Evolutionary conservation across 2,329 filamentous ascomycete genomes (phyloP), one percentile per base, ranked within the genome.

Genomic region (Colletotrichum destructivum): DNA sequence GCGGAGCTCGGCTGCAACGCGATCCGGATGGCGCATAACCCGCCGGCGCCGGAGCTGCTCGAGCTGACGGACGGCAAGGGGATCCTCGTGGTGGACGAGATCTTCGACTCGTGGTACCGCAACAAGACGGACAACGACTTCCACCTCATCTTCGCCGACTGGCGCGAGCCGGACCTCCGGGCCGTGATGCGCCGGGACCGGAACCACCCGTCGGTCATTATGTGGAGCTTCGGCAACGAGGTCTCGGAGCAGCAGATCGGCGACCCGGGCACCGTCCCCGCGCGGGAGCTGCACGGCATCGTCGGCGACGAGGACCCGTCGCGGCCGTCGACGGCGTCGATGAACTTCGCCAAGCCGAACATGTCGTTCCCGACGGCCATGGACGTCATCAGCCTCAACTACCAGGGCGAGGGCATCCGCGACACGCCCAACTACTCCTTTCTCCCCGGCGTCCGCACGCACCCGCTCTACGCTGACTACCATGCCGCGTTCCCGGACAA

Each of bases 221-320:
- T 81, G 1, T 89, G 87, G 88, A 87, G 85, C 71, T 82, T 86
- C 61, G 87, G 88, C 3, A 90, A 90, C 75, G 88, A 89, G 76
- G 81, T 89, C 2, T 75, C 79, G 1, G 87, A 89, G 75, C 87
- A 89, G 77, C 73, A 75, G 18, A 78, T 76, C 6, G 77, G 79
- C 47, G 71, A 78, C 55, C 72, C 78, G 2, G 81, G 81, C 9
- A 79, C 78, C 4, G 74, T 75, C 0, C 75, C 81, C 0, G 82
- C 80, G 15, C 75, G 77, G 31, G 61, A 64, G 11, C 81, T 89
- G 4, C 80, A 80, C 15, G 79, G 81, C 31, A 86, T 88, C 26
- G 26, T 26, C 26, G 26, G 26, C 26, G 26, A 26, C 1, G 26
- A 26, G 4, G 26, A 26, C 26, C 26, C 26, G 26, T 26, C 26